phyloP scores from a whole-genome alignment of 108 stramenopile species.

The Discostella stelligeroides region DNA sequence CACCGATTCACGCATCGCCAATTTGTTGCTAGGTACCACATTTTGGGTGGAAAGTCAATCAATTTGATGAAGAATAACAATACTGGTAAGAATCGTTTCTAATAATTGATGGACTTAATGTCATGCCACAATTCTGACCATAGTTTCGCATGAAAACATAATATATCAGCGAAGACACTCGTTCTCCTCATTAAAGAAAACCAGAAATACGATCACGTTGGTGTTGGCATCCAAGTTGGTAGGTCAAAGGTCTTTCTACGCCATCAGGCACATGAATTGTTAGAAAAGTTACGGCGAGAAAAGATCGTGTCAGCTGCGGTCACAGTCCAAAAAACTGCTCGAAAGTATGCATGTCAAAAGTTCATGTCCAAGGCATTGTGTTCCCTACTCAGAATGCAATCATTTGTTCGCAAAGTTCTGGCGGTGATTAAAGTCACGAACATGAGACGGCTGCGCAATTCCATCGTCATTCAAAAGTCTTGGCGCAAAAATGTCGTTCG shows the following conservation, averaged over 20 bases:
- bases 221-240: constrained; percentile 82
- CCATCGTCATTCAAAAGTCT: constrained; percentile 35
- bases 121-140: no score
- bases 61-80: constrained; percentile 15
- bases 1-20: constrained; percentile 70
- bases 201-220: constrained; percentile 16
- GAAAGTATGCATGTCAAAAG: constrained; percentile 13
- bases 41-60: constrained; percentile 35
- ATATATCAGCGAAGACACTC: no score
- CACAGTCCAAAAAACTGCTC: constrained; percentile 27
- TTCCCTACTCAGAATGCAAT: constrained; percentile 36
- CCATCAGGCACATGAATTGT: constrained; percentile 70
- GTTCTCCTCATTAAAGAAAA: background rate
- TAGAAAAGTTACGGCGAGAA: constrained; percentile 70
- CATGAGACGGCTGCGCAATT: constrained; percentile 18
- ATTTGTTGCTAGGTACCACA: constrained; percentile 66
- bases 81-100: constrained; percentile 8
- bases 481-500: constrained; percentile 24
- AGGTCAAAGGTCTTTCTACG: constrained; percentile 90
- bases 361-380: background rate
- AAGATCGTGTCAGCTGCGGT: constrained; percentile 27
- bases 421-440: constrained; percentile 11
- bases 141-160: no score
- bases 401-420: constrained; percentile 5
- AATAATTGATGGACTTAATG: background rate